Percentiles rank a stretch among this genome's conserved stretches.
Conservation (phyloP, 1,139 yeast genomes). For the Candida albicans region DNA sequence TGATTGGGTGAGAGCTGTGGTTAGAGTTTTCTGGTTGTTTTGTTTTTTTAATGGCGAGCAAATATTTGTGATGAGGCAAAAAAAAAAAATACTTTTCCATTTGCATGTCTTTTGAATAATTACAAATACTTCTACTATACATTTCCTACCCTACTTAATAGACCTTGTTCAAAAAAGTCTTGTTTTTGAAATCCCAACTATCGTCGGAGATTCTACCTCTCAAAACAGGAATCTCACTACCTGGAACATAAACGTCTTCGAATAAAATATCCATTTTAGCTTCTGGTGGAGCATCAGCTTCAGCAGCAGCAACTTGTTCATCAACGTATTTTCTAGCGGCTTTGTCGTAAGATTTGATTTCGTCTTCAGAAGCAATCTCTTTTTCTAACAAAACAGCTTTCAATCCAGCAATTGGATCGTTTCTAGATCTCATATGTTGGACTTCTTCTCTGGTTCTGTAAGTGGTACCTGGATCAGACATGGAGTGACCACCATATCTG, state of each 20-base stretch:
- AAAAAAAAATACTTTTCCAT: too few species aligned
- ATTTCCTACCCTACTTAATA: constrained; percentile 38
- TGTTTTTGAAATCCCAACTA: constrained; percentile 80
- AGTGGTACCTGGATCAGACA: constrained; percentile 99
- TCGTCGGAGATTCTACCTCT: constrained; percentile 98
- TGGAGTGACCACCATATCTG: constrained; percentile 99
- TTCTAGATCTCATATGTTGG: constrained; percentile 98
- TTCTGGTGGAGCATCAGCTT: constrained; percentile 92
- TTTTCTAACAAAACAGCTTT: constrained; percentile 82
- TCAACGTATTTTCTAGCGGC: constrained; percentile 94
- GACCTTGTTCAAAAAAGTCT: constrained; percentile 61
- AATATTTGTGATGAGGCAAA: neutral
- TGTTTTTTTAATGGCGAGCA: neutral
- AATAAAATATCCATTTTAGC: constrained; percentile 92
- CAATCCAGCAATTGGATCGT: constrained; percentile 96
- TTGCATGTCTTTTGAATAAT: neutral
- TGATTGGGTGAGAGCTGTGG: neutral
- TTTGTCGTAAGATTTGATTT: constrained; percentile 90
- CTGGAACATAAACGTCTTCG: constrained; percentile 96
- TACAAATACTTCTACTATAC: constrained; percentile 29
- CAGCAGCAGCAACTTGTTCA: constrained; percentile 92
- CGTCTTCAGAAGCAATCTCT: constrained; percentile 88
- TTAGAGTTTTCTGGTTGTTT: constrained; percentile 1
- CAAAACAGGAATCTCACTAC: constrained; percentile 86
- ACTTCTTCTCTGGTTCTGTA: constrained; percentile 99